phyloP scores from a whole-genome alignment of 257 asterid genomes.

The Solanum boliviense region DNA sequence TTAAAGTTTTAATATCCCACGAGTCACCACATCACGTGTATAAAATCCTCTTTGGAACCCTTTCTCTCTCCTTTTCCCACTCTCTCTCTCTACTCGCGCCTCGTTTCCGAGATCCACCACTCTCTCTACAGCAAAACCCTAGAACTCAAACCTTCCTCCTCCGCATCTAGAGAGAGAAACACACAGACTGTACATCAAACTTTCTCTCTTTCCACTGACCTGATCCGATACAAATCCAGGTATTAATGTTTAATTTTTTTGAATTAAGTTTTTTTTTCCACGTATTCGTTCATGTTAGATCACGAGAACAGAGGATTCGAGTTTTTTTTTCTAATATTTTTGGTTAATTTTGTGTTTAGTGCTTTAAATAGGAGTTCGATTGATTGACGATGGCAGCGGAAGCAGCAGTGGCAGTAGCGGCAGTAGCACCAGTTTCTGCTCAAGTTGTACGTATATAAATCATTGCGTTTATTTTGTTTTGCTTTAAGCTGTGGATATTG shows the following conservation, averaged over 20 bases:
- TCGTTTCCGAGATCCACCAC: slow-evolving; percentile 6
- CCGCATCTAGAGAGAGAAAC: neutral
- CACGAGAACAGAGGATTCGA: neutral
- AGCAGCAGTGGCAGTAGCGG: slow-evolving; percentile 15
- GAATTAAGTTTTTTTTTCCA: neutral
- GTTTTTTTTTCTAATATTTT: neutral
- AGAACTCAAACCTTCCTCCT: slow-evolving; percentile 13
- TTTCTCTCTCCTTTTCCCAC: neutral
- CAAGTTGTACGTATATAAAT: slow-evolving; percentile 43
- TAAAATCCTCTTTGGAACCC: neutral
- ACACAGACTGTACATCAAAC: slow-evolving; percentile 4
- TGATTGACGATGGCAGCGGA: slow-evolving; percentile 35
- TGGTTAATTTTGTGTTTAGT: slow-evolving; percentile 9
- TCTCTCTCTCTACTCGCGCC: slow-evolving; percentile 10
- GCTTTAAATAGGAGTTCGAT: slow-evolving; percentile 15
- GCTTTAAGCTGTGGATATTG: neutral
- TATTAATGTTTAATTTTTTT: slow-evolving; percentile 17
- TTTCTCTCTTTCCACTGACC: slow-evolving; percentile 22
- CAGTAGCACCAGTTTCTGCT: slow-evolving; percentile 39
- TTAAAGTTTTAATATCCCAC: neutral
- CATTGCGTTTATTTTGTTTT: neutral
- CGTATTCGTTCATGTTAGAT: neutral
- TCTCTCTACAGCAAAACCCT: slow-evolving; percentile 30
- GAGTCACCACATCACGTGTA: neutral
- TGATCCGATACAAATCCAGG: slow-evolving; percentile 46